Percentiles rank a stretch among this genome's conserved stretches.
Conservation (phyloP, 495 filamentous ascomycete species). For the Penicilliopsis zonata region DNA sequence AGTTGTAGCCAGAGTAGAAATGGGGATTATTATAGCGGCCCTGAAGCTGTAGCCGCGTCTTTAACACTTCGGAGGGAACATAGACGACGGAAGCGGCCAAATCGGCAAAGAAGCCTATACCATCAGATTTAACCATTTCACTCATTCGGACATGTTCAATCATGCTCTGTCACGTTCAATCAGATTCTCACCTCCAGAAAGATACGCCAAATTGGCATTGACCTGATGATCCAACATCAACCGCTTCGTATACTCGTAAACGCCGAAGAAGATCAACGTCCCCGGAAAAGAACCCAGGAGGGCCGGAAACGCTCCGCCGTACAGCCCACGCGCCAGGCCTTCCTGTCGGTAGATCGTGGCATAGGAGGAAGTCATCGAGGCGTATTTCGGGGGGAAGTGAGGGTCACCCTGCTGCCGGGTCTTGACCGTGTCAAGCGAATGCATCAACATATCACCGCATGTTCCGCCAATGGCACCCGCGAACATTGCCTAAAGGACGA, state of each 20-base stretch:
- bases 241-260: constrained; percentile 91
- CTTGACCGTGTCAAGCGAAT: constrained; percentile 97
- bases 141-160: no score
- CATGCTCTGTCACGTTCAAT: no score
- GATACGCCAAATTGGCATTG: constrained; percentile 67
- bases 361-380: constrained; percentile 79
- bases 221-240: constrained; percentile 73
- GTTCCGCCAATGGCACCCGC: constrained; percentile 85
- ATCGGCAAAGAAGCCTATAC: constrained; percentile 74
- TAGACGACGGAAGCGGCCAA: constrained; percentile 85
- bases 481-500: constrained; percentile 93
- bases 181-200: constrained; percentile 47
- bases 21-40: constrained; percentile 89
- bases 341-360: constrained; percentile 87
- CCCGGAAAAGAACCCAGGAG: constrained; percentile 88
- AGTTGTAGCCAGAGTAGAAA: constrained; percentile 91
- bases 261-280: constrained; percentile 89
- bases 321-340: constrained; percentile 77
- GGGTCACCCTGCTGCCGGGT: constrained; percentile 97
- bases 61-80: constrained; percentile 92
- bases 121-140: constrained; percentile 5
- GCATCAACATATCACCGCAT: constrained; percentile 95
- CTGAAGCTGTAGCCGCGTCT: constrained; percentile 89
- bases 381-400: constrained; percentile 80
- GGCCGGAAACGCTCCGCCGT: constrained; percentile 82